Conservation (phyloP, 495 filamentous ascomycete genomes). For the Venustampulla echinocandica region DNA sequence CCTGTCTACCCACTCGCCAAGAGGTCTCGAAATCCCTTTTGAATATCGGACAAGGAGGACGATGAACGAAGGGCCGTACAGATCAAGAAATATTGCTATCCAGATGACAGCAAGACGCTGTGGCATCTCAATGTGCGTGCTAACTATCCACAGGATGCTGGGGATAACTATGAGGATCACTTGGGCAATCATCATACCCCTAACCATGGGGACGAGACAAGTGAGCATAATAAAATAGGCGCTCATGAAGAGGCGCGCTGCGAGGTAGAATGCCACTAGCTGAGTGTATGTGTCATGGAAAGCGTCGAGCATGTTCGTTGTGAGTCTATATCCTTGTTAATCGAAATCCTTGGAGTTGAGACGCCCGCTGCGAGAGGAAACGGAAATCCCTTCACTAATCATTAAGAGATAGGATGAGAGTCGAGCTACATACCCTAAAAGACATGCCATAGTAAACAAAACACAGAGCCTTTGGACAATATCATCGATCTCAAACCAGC, state of each 20-base stretch:
- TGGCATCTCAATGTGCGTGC: constrained; percentile 39
- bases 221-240: constrained; percentile 33
- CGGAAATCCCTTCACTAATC: not conserved
- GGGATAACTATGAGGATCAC: constrained; percentile 31
- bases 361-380: not conserved
- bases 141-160: constrained; percentile 43
- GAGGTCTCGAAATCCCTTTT: constrained; percentile 9
- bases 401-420: not conserved
- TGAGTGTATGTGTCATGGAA: constrained; percentile 41
- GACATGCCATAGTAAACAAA: constrained; percentile 45
- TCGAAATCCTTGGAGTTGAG: not conserved
- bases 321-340: constrained; percentile 29
- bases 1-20: constrained; percentile 25
- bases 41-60: constrained; percentile 25
- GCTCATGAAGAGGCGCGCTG: constrained; percentile 41
- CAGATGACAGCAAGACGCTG: constrained; percentile 38
- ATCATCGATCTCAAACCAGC: constrained; percentile 53
- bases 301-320: constrained; percentile 47
- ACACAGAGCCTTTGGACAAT: constrained; percentile 44
- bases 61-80: constrained; percentile 29
- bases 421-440: constrained; percentile 34
- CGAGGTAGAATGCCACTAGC: constrained; percentile 47
- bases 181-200: constrained; percentile 41
- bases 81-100: constrained; percentile 39
- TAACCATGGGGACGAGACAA: constrained; percentile 43